These are phyloP conservation scores for Termitomyces sp. DNA, from an alignment of 768 basidiomycete genomes.

Conservation along the genomic window DNA sequence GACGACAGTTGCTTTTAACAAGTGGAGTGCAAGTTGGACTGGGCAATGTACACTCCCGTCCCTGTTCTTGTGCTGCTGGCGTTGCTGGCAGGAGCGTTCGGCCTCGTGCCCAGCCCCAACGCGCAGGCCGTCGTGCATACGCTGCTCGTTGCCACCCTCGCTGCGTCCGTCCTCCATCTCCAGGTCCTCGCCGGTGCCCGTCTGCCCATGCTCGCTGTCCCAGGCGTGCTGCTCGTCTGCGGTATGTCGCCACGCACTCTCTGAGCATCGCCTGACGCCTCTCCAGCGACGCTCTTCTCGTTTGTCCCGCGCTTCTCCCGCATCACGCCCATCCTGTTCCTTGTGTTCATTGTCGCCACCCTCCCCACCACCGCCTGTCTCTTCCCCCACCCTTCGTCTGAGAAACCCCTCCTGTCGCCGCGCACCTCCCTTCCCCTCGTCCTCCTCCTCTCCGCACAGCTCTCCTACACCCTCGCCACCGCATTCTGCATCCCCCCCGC, in stretches of 20 bases:
- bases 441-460: slow-evolving; percentile 2
- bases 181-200: neutral
- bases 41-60: slow-evolving; percentile 7
- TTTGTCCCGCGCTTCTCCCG: neutral
- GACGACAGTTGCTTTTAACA: neutral
- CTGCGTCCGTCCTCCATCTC: slow-evolving; percentile 7
- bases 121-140: slow-evolving; percentile 10
- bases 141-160: slow-evolving; percentile 8
- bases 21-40: neutral
- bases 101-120: neutral
- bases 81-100: slow-evolving; percentile 1
- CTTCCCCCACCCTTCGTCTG: neutral
- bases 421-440: neutral
- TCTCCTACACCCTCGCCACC: neutral
- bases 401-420: slow-evolving; percentile 1
- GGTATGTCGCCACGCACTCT: neutral
- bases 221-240: slow-evolving; percentile 1
- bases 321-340: slow-evolving; percentile 1
- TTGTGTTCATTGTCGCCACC: slow-evolving; percentile 5
- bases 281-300: slow-evolving; percentile 3
- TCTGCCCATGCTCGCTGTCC: neutral
- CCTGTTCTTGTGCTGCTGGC: slow-evolving; percentile 9
- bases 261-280: neutral
- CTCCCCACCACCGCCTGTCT: slow-evolving; percentile 1
- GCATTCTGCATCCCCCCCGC: slow-evolving; percentile 5